phyloP scores from a whole-genome alignment of 495 filamentous ascomycete species.

The Aspergillus avenaceus region DNA sequence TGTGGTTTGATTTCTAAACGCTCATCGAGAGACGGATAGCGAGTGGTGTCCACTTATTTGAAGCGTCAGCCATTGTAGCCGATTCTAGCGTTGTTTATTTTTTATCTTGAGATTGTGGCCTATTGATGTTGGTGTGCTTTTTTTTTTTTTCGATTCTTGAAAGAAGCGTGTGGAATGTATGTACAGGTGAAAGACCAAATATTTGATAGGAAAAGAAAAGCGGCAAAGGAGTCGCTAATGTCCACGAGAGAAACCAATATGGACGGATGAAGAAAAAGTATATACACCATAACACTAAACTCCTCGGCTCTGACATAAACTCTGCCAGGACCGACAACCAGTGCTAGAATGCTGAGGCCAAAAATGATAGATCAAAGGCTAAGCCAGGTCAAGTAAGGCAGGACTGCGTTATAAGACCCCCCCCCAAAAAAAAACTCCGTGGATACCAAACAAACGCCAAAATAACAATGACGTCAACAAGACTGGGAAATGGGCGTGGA shows the following conservation, averaged over 20 bases:
- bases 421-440: neutral
- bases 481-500: neutral
- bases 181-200: neutral
- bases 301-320: neutral
- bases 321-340: neutral
- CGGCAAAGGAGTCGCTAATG: neutral
- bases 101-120: neutral
- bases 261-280: neutral
- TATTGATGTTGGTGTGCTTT: neutral
- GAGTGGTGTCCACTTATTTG: neutral
- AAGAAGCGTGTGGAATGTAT: neutral
- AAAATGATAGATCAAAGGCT: neutral
- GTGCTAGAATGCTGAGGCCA: neutral
- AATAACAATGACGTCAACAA: neutral
- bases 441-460: neutral
- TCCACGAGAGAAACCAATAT: neutral
- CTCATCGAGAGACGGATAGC: neutral
- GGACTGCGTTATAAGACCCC: neutral
- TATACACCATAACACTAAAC: neutral
- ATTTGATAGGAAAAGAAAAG: neutral
- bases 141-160: neutral
- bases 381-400: neutral
- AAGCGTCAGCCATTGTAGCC: neutral
- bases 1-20: neutral
- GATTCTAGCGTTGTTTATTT: neutral